These are phyloP conservation scores for Volvariella surrecta DNA, from an alignment of 1,284 basidiomycete genomes.

Conservation along the genomic window DNA sequence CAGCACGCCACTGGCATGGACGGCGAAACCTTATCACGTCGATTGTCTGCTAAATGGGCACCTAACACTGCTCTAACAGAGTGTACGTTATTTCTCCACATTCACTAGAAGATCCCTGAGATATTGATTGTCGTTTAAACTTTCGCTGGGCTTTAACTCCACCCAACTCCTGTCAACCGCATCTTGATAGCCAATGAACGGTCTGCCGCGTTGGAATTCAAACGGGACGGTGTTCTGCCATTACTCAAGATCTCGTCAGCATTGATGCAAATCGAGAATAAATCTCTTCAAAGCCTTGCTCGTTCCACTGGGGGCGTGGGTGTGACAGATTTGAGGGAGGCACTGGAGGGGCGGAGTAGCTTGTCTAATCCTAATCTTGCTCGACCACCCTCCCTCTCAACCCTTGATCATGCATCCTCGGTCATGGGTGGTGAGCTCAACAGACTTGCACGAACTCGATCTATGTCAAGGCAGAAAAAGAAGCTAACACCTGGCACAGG, in stretches of 20 bases:
- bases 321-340: constrained; percentile 79
- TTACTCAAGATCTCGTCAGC: constrained; percentile 74
- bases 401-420: constrained; percentile 58
- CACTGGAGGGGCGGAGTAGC: constrained; percentile 73
- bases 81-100: constrained; percentile 40
- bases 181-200: constrained; percentile 45
- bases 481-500: constrained; percentile 43
- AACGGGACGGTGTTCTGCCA: constrained; percentile 55
- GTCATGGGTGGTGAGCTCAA: constrained; percentile 33
- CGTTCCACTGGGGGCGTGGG: constrained; percentile 72
- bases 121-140: too few relatives aligned
- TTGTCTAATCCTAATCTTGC: constrained; percentile 67
- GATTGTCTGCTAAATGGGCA: constrained; percentile 59
- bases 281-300: constrained; percentile 73
- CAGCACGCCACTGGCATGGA: constrained; percentile 62
- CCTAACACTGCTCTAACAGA: constrained; percentile 67
- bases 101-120: background rate
- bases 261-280: constrained; percentile 83
- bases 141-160: too few relatives aligned
- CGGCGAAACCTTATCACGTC: constrained; percentile 39
- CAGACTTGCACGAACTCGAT: constrained; percentile 37
- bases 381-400: constrained; percentile 62
- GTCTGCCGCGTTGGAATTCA: constrained; percentile 45
- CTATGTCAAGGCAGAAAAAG: constrained; percentile 47
- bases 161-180: constrained; percentile 4